Evolutionary conservation across 306 rosid genomes (phyloP).

Genomic region (Neltuma alba): DNA sequence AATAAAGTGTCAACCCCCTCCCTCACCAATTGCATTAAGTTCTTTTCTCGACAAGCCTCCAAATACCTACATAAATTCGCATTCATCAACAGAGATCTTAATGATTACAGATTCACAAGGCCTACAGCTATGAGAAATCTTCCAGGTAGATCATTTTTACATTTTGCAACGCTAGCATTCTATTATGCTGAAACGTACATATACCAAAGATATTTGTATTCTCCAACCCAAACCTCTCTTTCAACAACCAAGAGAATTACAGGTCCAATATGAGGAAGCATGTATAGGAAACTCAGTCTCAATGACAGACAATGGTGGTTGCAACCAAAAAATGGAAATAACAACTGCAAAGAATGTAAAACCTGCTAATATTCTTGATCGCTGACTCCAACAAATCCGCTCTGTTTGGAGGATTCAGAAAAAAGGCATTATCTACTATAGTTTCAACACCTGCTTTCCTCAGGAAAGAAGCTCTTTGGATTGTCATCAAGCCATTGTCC

Average conservation of each 20-base stretch:
- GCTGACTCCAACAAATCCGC: slow-evolving; percentile 91
- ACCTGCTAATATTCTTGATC: slow-evolving; percentile 87
- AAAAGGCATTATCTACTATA: slow-evolving; percentile 65
- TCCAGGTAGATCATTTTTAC: slow-evolving; percentile 13
- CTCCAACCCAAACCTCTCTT: neutral
- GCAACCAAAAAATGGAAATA: neutral
- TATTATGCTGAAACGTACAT: slow-evolving; percentile 9
- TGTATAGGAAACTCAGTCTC: slow-evolving; percentile 1
- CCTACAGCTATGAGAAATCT: neutral
- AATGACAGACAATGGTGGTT: neutral
- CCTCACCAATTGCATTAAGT: slow-evolving; percentile 58
- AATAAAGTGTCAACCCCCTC: slow-evolving; percentile 94
- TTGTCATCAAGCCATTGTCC: slow-evolving; percentile 84
- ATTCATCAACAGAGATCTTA: slow-evolving; percentile 21
- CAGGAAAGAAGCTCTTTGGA: slow-evolving; percentile 94
- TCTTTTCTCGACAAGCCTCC: slow-evolving; percentile 75
- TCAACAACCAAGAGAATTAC: neutral
- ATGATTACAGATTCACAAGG: slow-evolving; percentile 12
- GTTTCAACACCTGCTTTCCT: slow-evolving; percentile 97
- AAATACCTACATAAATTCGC: slow-evolving; percentile 65
- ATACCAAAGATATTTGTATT: slow-evolving; percentile 30
- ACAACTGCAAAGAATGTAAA: slow-evolving; percentile 32
- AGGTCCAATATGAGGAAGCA: neutral
- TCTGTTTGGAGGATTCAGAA: slow-evolving; percentile 78
- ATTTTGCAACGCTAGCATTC: neutral